A percentile compares a stretch with the other conserved stretches of the same genome.
Evolutionary conservation across 305 asterid species (phyloP).

Genomic region (Rubia peregrina): DNA sequence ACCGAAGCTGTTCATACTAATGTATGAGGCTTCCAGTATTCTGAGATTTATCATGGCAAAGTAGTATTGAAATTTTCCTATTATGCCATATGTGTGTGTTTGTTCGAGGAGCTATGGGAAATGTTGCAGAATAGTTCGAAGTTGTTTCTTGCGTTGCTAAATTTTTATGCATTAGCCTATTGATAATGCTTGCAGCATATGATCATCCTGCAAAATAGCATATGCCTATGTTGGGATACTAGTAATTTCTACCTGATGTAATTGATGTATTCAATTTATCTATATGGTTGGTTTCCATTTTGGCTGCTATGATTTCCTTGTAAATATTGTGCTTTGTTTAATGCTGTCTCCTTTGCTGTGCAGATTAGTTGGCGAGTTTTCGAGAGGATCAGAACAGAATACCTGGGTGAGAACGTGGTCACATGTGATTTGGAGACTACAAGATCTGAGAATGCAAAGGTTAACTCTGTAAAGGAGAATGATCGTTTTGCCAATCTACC

Average conservation of each 20-base stretch:
- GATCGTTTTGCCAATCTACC: conserved; percentile 26
- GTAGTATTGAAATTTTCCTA: not conserved
- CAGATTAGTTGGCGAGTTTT: conserved; percentile 92
- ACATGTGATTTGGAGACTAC: conserved; percentile 27
- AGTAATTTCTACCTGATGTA: not conserved
- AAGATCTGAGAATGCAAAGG: conserved; percentile 29
- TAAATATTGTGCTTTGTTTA: conserved; percentile 3
- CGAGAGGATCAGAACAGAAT: conserved; percentile 51
- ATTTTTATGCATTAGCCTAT: not conserved
- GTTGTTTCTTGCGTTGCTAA: not conserved
- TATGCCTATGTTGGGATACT: not conserved
- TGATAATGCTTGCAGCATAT: not conserved
- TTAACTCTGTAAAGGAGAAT: conserved; percentile 32
- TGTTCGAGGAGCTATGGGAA: not conserved
- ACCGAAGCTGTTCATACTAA: not conserved
- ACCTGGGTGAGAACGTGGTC: conserved; percentile 33
- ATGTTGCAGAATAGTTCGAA: not conserved
- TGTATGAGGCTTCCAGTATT: not conserved
- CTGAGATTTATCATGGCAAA: not conserved
- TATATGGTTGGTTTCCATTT: not conserved
- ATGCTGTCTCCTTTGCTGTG: conserved; percentile 9
- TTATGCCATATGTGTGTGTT: not conserved
- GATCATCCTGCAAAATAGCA: not conserved
- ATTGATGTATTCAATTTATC: not conserved
- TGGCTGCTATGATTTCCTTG: conserved; percentile 2